Evolutionary conservation across 495 filamentous ascomycete species (phyloP), one percentile per base, ranked within the genome.

Genomic region (Aspergillus panamensis): DNA sequence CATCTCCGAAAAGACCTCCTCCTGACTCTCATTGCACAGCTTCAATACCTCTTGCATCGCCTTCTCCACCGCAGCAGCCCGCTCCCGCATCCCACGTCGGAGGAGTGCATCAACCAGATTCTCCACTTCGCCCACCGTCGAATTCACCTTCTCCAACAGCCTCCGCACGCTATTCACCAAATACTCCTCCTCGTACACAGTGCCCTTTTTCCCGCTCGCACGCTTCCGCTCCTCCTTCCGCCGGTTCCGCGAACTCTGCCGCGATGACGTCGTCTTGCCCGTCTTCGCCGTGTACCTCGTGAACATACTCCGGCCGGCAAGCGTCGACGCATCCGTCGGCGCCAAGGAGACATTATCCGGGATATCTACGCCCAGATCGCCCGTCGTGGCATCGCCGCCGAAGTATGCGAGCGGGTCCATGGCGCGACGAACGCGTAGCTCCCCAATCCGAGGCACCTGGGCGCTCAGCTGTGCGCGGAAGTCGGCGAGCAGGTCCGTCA

Each of bases 171-270:
- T 90, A 64, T 89, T 93, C 44, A 96, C 85, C 10, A 98, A 79
- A 69, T 98, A 97, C 72, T 97, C 94, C 69, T 97, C 94, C 66
- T 98, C 94, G 68, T 97, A 98, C 5, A 98, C 87, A 42, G 87
- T 96, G 14, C 94, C 94, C 78, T 97, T 96, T 70, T 96, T 90
- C 13, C 94, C 94, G 25, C 90, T 80, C 0, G 94, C 94, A 7
- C 91, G 82, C 83, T 98, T 98, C 64, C 96, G 86, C 78, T 98
- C 94, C 69, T 97, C 94, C 14, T 89, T 77, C 14, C 85, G 78
- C 14, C 91, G 82, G 58, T 92, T 96, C 77, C 90, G 92, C 50
- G 84, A 87, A 30, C 91, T 96, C 48, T 85, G 84, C 9, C 91
- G 80, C 17, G 88, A 87, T 1, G 84, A 78, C 8, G 65, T 69